Base-by-base conservation (phyloP, 371 early-diverging fungal species). In the Mortierella sp. region DNA sequence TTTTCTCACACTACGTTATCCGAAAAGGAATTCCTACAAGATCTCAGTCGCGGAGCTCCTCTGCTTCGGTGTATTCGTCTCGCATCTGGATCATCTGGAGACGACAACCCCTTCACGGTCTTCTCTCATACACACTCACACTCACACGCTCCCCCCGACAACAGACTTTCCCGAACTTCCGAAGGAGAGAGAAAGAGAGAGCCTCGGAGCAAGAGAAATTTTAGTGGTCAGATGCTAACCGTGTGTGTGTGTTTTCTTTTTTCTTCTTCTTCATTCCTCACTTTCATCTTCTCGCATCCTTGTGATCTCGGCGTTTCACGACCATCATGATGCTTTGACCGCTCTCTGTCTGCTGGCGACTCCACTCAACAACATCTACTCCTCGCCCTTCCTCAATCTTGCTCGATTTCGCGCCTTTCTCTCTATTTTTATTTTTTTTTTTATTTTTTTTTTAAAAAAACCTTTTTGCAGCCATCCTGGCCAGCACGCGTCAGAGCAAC, bases 401-500 rank as follows among this genome's bases (percentile, higher is more conserved):
- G 12, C 18, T 60, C 48, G 18, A 0, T 21, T 9, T 18, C 29
- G 16, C 26, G 26, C 48, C 43, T 23, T 25, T n/a, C 25, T 25
- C 30, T 4, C 45, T 23, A 1, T 43, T 9, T 18, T n/a, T 19
- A 43, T 18, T 45, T 37, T 2, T 46, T 16, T 60, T 46, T 21
- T 11, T 29, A n/a, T n/a, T n/a, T 37, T 9, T 9, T 37, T 37
- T 37, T 37, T 37, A 37, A 37, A 37, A n/a, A n/a, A n/a, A n/a
- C n/a, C n/a, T 37, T 16, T 25, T 23, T 37, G 16, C 44, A 75
- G 75, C 70, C 66, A 48, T 75, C 25, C 47, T 75, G 70, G 70
- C 66, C 70, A 59, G 62, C 75, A 66, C 75, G 66, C 75, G 75
- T 60, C 74, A 58, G 23, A 51, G 56, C 12, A 64, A 67, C 28